Percentiles rank a stretch among this genome's conserved stretches.
Evolutionary conservation across 306 rosid genomes (phyloP).

Genomic region (Nissolia schottii): DNA sequence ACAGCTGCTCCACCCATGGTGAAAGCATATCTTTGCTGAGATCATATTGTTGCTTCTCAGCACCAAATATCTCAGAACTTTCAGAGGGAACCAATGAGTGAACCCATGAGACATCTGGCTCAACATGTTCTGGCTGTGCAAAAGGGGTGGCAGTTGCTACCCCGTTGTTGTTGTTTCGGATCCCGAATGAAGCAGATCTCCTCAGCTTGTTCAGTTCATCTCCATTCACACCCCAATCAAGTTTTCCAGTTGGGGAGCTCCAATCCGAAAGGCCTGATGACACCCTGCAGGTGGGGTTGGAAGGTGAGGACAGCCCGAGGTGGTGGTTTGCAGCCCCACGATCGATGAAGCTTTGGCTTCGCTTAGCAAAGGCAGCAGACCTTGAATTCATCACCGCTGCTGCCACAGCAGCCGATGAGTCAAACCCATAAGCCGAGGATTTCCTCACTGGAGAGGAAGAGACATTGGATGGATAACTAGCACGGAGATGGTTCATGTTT

Average conservation of each 20-base stretch:
- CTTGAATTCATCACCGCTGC: slow-evolving; percentile 96
- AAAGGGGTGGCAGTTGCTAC: slow-evolving; percentile 22
- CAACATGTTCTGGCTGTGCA: slow-evolving; percentile 37
- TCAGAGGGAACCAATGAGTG: slow-evolving; percentile 69
- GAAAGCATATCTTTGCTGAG: slow-evolving; percentile 67
- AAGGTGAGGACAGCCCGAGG: slow-evolving; percentile 45
- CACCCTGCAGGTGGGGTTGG: slow-evolving; percentile 53
- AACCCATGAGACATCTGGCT: slow-evolving; percentile 98
- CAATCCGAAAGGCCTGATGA: slow-evolving; percentile 70
- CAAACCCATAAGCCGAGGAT: slow-evolving; percentile 61
- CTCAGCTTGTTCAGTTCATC: slow-evolving; percentile 84
- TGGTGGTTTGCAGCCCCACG: slow-evolving; percentile 59
- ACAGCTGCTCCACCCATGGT: slow-evolving; percentile 91
- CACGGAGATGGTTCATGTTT: slow-evolving; percentile 87
- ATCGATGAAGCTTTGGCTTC: slow-evolving; percentile 95
- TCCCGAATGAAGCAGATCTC: slow-evolving; percentile 91
- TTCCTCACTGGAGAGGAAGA: slow-evolving; percentile 80
- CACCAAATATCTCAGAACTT: slow-evolving; percentile 34
- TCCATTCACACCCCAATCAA: slow-evolving; percentile 91
- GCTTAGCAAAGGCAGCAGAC: slow-evolving; percentile 82
- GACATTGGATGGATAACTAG: slow-evolving; percentile 73
- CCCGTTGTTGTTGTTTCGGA: slow-evolving; percentile 54
- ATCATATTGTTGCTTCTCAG: slow-evolving; percentile 48
- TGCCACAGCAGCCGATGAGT: slow-evolving; percentile 78
- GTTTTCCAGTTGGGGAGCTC: slow-evolving; percentile 78